Conservation (phyloP, 1,139 yeast genomes). For the Meyerozyma guilliermondii region DNA sequence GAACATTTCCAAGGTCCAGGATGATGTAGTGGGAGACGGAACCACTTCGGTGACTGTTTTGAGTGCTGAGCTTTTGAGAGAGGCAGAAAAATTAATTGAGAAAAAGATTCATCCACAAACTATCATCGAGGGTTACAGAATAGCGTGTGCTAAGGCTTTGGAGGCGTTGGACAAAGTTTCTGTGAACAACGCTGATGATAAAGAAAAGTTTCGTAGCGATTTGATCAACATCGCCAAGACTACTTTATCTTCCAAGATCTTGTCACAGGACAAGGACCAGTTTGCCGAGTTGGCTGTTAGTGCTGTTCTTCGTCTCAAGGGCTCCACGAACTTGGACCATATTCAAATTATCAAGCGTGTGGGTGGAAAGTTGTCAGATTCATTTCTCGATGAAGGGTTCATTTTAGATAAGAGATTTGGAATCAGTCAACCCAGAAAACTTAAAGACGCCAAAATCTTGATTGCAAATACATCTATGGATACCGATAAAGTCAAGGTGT, state of each 20-base stretch:
- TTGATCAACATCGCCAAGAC: slow-evolving; percentile 85
- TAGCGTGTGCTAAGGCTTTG: slow-evolving; percentile 80
- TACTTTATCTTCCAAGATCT: slow-evolving; percentile 86
- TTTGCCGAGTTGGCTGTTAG: slow-evolving; percentile 90
- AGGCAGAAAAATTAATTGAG: slow-evolving; percentile 90
- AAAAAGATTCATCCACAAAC: slow-evolving; percentile 97
- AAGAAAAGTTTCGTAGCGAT: slow-evolving; percentile 68
- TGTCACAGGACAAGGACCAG: slow-evolving; percentile 89
- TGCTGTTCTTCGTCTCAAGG: slow-evolving; percentile 86
- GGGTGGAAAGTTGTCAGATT: slow-evolving; percentile 90
- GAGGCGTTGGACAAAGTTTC: slow-evolving; percentile 75
- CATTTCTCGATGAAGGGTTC: slow-evolving; percentile 93
- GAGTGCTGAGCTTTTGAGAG: slow-evolving; percentile 86
- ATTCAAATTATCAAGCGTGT: slow-evolving; percentile 90
- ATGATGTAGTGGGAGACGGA: slow-evolving; percentile 98
- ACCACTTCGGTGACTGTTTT: slow-evolving; percentile 97
- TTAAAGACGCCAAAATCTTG: slow-evolving; percentile 79
- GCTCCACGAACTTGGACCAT: slow-evolving; percentile 91
- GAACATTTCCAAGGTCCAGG: slow-evolving; percentile 94
- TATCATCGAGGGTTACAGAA: slow-evolving; percentile 90
- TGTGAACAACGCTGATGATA: slow-evolving; percentile 62
- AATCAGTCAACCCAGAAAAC: slow-evolving; percentile 83
- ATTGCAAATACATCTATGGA: slow-evolving; percentile 97
- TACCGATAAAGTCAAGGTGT: slow-evolving; percentile 93
- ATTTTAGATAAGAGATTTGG: slow-evolving; percentile 90